Evolutionary conservation across 2,329 filamentous ascomycete genomes (phyloP).

Genomic region (Penicillium digitatum): DNA sequence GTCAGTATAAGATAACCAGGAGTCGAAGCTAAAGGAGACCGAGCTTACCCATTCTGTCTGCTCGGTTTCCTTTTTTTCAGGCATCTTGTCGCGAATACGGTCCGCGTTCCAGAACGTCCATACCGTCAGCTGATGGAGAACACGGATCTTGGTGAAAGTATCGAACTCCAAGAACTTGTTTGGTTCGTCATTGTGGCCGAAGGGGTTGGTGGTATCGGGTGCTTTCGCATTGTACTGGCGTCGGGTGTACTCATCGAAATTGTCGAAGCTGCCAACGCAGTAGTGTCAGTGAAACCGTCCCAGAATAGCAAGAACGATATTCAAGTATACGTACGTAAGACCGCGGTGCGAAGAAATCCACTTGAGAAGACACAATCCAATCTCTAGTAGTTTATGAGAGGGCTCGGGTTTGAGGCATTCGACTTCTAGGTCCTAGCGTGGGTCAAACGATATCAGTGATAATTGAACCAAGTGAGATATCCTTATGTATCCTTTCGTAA

Average conservation of each 20-base stretch:
- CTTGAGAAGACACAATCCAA: constrained; percentile 84
- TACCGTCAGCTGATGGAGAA: constrained; percentile 82
- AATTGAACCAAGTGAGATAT: neutral
- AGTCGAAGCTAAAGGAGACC: neutral
- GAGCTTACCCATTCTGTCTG: constrained; percentile 74
- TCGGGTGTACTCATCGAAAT: constrained; percentile 90
- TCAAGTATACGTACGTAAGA: constrained; percentile 64
- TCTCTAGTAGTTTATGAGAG: constrained; percentile 70
- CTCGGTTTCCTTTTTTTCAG: constrained; percentile 73
- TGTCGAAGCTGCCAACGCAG: constrained; percentile 59
- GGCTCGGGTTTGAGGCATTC: constrained; percentile 75
- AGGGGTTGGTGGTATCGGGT: constrained; percentile 70
- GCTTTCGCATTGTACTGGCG: constrained; percentile 83
- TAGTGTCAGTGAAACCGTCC: constrained; percentile 4
- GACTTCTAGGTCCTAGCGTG: constrained; percentile 71
- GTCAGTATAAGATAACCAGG: constrained; percentile 10
- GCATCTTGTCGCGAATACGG: constrained; percentile 79
- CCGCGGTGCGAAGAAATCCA: constrained; percentile 91
- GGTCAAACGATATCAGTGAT: neutral
- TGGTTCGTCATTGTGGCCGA: constrained; percentile 70
- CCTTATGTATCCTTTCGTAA: neutral
- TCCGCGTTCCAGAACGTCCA: constrained; percentile 88
- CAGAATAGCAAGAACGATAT: neutral
- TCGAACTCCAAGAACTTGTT: constrained; percentile 76
- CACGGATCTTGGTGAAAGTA: constrained; percentile 69